phyloP scores from a whole-genome alignment of 768 basidiomycete species.

The Suillus fuscotomentosus region DNA sequence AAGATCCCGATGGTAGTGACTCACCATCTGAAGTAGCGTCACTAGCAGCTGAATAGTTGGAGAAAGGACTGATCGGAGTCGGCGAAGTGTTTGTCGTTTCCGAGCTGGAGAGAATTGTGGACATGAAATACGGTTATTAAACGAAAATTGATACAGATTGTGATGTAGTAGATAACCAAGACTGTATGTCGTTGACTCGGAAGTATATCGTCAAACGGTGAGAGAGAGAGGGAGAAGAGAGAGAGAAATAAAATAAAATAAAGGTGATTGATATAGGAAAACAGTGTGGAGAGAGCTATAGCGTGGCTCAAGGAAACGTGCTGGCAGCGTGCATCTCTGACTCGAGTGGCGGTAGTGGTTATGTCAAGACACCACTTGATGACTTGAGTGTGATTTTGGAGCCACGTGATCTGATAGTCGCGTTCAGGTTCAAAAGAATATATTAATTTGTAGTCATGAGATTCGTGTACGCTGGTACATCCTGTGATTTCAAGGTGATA shows the following conservation, averaged over 20 bases:
- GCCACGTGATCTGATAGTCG: background rate
- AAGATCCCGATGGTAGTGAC: constrained; percentile 2
- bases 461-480: background rate
- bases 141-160: background rate
- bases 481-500: background rate
- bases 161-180: background rate
- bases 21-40: constrained; percentile 54
- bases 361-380: background rate
- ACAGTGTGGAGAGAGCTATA: background rate
- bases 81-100: constrained; percentile 34
- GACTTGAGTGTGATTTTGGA: background rate
- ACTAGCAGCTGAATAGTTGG: constrained; percentile 38
- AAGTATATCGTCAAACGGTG: background rate
- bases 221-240: background rate
- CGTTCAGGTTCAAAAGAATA: background rate
- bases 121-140: constrained; percentile 10
- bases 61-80: constrained; percentile 37
- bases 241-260: background rate
- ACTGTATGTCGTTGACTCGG: background rate
- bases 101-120: constrained; percentile 35
- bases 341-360: background rate
- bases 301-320: constrained; percentile 1
- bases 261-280: background rate
- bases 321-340: constrained; percentile 5
- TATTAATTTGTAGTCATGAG: background rate